Base-by-base conservation (phyloP, 306 rosid genomes). In the Pterocarpus macrocarpus region DNA sequence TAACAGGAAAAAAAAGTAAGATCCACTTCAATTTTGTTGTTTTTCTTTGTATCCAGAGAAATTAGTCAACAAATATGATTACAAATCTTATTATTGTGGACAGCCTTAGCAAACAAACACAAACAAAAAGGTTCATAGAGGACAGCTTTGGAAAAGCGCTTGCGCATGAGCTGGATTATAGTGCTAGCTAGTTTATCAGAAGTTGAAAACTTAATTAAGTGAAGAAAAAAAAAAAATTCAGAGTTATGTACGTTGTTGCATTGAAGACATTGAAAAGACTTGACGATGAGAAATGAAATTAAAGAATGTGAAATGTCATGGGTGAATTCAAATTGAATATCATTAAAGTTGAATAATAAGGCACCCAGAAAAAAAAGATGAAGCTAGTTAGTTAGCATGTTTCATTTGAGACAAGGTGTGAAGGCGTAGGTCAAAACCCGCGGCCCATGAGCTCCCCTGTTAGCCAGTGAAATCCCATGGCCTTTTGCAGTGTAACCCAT, bases 31-130 rank as follows among this genome's bases (percentile, higher is more conserved):
- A 68, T 77, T 77, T 49, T 55, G 43, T 64, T 63, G 78, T 78
- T 81, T 82, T 86, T 78, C 58, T 81, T 80, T 85, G 61, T 62
- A 75, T 78, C 82, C 69, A 28, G 77, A 41, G 78, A 66, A 68
- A 76, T 84, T 88, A 87, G 95, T 93, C 95, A 93, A 91, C 95
- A 89, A 79, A 67, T 72, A 91, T 93, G 89, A 91, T 89, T 88
- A 85, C 90, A 73, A 44, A 80, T 75, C 75, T 84, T 74, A 86
- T 84, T 79, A 85, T 80, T 79, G 93, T 70, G 33, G 84, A 89
- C 97, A 92, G 91, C 84, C 78, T 87, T 30, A 59, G 45, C 73
- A 79, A 78, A 75, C 80, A 81, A 43, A 81, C 70, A 69, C 56
- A 43, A 81, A 69, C 28, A 41, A 69, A 57, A 76, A 79, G 50